phyloP scores from a whole-genome alignment of 164 flowering plant genomes.

The Chloranthus sessilifolius region DNA sequence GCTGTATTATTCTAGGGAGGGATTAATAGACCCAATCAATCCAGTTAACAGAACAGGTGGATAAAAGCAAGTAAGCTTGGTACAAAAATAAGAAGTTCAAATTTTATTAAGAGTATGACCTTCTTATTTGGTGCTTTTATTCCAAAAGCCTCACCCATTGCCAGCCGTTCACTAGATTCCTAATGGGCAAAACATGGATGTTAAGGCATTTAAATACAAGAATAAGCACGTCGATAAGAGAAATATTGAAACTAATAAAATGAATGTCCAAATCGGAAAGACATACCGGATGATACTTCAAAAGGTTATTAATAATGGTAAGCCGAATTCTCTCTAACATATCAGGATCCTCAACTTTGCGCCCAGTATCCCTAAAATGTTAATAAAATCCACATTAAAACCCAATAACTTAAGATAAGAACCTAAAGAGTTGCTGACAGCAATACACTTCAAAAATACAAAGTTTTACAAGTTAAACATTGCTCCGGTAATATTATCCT shows the following conservation, averaged over 20 bases:
- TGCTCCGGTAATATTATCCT: too few species aligned
- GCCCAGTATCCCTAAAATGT: conserved; percentile 58
- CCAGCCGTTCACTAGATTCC: conserved; percentile 89
- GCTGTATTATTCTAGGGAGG: too few species aligned
- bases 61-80: not conserved
- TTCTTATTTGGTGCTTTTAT: conserved; percentile 73
- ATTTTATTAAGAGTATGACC: conserved; percentile 31
- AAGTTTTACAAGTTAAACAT: too few species aligned
- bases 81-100: not conserved
- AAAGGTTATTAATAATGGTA: conserved; percentile 39
- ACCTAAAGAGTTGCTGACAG: too few species aligned
- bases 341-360: conserved; percentile 75
- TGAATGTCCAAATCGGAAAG: conserved; percentile 5
- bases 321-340: conserved; percentile 37
- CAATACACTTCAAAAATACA: too few species aligned
- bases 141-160: conserved; percentile 94
- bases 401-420: not conserved
- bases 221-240: not conserved
- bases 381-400: not conserved
- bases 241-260: conserved; percentile 2
- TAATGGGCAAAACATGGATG: conserved; percentile 16
- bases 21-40: too few species aligned
- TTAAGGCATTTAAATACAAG: not conserved
- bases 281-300: conserved; percentile 67
- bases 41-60: too few species aligned